Conservation (phyloP, 495 filamentous ascomycete genomes). For the Aspergillus panamensis region DNA sequence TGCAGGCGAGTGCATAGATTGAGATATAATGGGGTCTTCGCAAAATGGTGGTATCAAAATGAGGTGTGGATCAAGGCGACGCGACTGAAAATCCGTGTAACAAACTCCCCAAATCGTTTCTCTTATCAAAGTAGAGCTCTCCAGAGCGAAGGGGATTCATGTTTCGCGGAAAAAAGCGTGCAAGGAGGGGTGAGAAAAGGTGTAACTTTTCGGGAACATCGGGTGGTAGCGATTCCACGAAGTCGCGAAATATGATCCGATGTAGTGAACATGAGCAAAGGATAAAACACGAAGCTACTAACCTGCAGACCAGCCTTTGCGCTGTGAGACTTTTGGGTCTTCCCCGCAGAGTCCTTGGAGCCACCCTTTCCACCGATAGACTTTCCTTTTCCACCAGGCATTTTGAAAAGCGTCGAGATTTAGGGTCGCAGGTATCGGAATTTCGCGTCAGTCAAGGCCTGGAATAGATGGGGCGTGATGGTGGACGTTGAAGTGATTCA, state of each 20-base stretch:
- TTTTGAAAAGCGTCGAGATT: constrained; percentile 39
- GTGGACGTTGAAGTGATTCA: constrained; percentile 38
- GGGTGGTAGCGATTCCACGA: not conserved
- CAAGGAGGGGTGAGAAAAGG: not conserved
- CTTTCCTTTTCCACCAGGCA: constrained; percentile 92
- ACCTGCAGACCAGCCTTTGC: constrained; percentile 98
- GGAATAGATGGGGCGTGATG: constrained; percentile 26
- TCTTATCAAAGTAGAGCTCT: not conserved
- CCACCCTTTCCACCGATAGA: constrained; percentile 93
- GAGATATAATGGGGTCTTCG: not conserved
- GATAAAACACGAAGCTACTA: constrained; percentile 42
- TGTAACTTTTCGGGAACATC: not conserved
- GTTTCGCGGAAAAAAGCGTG: too few species aligned
- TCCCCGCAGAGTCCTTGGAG: constrained; percentile 65
- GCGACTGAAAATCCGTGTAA: not conserved
- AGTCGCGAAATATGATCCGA: too few species aligned
- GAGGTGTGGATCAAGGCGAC: not conserved
- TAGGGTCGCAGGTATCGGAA: constrained; percentile 27
- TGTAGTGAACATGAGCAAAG: constrained; percentile 1
- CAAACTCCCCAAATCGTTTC: not conserved
- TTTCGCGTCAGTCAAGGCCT: constrained; percentile 25
- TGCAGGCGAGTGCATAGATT: not conserved
- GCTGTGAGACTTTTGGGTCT: constrained; percentile 97
- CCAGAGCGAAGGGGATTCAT: too few species aligned
- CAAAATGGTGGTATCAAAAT: not conserved